phyloP scores from a whole-genome alignment of 1,139 yeast genomes.

The Maudiozyma humilis region DNA sequence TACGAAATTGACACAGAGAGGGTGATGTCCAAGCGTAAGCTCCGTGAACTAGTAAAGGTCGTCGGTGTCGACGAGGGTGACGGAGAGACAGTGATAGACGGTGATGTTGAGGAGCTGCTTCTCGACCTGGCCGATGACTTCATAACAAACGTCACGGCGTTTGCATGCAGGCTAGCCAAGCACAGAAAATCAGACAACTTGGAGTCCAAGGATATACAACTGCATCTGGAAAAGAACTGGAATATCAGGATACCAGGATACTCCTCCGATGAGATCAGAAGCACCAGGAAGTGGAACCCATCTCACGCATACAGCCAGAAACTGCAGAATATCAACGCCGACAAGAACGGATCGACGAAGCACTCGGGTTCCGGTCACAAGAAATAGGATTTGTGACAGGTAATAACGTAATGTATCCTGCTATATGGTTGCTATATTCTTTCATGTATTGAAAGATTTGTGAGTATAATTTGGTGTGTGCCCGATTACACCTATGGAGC shows the following conservation, averaged over 20 bases:
- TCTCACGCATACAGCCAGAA: conserved; percentile 64
- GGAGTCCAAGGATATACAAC: conserved; percentile 82
- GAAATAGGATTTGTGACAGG: background rate
- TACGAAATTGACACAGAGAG: conserved; percentile 79
- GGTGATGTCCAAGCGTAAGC: conserved; percentile 78
- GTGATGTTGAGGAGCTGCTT: conserved; percentile 87
- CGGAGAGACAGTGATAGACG: conserved; percentile 85
- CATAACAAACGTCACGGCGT: conserved; percentile 78
- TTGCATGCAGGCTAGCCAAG: conserved; percentile 91
- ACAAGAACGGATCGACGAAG: conserved; percentile 20
- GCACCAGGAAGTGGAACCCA: conserved; percentile 76
- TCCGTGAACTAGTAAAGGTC: conserved; percentile 74
- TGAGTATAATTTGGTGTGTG: background rate
- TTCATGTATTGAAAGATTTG: no score
- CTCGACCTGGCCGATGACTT: conserved; percentile 94
- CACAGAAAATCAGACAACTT: conserved; percentile 85
- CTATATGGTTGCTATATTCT: no score
- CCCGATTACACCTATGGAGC: background rate
- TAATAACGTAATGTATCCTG: no score
- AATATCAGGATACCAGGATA: conserved; percentile 91
- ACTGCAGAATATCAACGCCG: conserved; percentile 47
- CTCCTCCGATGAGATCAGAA: conserved; percentile 81
- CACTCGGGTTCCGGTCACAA: background rate
- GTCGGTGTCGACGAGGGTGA: conserved; percentile 82
- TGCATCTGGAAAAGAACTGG: conserved; percentile 92